Evolutionary conservation across 768 basidiomycete genomes (phyloP), one percentile per base, ranked within the genome.

Genomic region (Amanita exitialis): DNA sequence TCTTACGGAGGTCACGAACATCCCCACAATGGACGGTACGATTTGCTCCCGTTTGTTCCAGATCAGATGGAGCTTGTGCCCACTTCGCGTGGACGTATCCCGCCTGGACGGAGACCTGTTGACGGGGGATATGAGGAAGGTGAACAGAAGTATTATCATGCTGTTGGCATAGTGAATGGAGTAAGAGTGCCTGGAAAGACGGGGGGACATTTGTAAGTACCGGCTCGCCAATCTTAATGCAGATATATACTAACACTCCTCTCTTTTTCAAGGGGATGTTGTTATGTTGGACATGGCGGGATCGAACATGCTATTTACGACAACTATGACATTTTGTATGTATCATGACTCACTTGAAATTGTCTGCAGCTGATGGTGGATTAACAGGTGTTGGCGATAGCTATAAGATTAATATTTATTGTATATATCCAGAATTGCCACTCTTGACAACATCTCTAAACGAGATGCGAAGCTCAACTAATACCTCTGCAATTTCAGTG

Each of bases 61-160:
- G 63, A 67, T 21, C 76, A 74, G 48, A 91, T 91, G 88, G 87
- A 87, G 62, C 86, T 78, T 72, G 83, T 90, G 6, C 68, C 43
- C 0, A 77, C 86, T 0, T 73, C 76, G 9, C 62, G 77, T 51
- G 88, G 88, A 3, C 68, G 64, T 39, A 71, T 86, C 48, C 82
- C 87, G 4, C 55, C 61, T 2, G 80, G 79, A 4, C 69, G 80
- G 30, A 63, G 68, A 12, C 82, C 83, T 0, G 71, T 90, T 15
- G 79, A 84, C 57, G 89, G 86, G 1, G 86, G 84, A 1, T 86
- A 86, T 54, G 88, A 90, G 64, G 80, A 86, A 30, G 63, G 69
- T 53, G 86, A 85, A 1, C 63, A 60, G 6, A 79, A 76, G 61
- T 66, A 90, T 41, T 90, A 83, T 55, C 88, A 90, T 60, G 87